Evolutionary conservation across 2,329 filamentous ascomycete genomes (phyloP).

Genomic region (Moelleriella libera): DNA sequence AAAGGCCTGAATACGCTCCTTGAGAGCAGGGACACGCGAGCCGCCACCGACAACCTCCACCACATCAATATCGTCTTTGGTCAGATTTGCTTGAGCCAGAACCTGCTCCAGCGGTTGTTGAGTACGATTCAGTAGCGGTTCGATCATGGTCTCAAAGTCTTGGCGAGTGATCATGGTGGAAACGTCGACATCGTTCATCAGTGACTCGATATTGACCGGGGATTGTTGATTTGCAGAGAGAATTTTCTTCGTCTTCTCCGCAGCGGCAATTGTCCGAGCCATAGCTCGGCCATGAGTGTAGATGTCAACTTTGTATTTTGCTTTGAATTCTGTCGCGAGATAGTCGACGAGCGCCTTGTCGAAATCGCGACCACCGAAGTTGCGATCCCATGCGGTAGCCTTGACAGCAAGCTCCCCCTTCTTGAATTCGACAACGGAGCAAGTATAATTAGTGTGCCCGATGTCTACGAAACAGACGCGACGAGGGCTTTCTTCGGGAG

Average conservation of each 20-base stretch:
- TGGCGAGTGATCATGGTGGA: conserved; percentile 80
- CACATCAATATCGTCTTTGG: conserved; percentile 79
- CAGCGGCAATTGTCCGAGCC: conserved; percentile 72
- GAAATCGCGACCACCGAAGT: conserved; percentile 95
- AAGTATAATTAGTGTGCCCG: conserved; percentile 91
- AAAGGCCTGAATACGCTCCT: conserved; percentile 78
- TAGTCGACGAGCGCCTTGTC: conserved; percentile 92
- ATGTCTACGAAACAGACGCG: conserved; percentile 89
- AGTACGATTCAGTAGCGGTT: conserved; percentile 65
- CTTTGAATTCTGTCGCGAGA: conserved; percentile 90
- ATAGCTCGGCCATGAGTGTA: conserved; percentile 78
- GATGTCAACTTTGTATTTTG: conserved; percentile 96
- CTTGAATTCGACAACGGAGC: conserved; percentile 86
- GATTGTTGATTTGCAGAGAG: conserved; percentile 89
- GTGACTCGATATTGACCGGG: conserved; percentile 88
- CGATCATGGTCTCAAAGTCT: conserved; percentile 82
- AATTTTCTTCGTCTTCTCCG: conserved; percentile 98
- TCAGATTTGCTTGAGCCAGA: conserved; percentile 84
- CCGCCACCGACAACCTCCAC: conserved; percentile 91
- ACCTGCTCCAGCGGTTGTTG: conserved; percentile 74
- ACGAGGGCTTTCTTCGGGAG: conserved; percentile 78
- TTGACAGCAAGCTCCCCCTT: conserved; percentile 95
- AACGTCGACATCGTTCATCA: conserved; percentile 97
- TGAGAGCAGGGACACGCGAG: conserved; percentile 85
- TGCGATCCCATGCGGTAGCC: conserved; percentile 81